Evolutionary conservation across 441 rosid species (phyloP).

Genomic region (Pelargonium citronellum): DNA sequence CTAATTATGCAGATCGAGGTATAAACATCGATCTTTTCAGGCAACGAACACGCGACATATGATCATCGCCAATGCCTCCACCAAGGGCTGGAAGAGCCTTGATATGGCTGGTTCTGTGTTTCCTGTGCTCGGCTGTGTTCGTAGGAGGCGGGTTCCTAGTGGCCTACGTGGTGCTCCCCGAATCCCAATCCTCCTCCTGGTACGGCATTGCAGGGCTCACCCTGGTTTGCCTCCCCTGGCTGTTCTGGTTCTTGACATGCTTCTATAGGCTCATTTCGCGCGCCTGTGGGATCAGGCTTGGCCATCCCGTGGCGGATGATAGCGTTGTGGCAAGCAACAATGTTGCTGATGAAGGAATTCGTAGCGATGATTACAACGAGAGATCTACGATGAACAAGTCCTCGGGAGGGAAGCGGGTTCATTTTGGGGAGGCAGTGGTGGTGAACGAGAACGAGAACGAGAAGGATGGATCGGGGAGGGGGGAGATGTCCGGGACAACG

Average conservation of each 20-base stretch:
- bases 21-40: too few relatives aligned
- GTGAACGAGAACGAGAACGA: too few relatives aligned
- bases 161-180: slow-evolving; percentile 43
- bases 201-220: slow-evolving; percentile 48
- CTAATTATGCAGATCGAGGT: too few relatives aligned
- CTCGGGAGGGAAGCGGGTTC: too few relatives aligned
- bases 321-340: too few relatives aligned
- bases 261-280: slow-evolving; percentile 57
- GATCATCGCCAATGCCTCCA: slow-evolving; percentile 45
- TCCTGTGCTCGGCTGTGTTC: slow-evolving; percentile 34
- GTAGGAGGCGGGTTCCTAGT: slow-evolving; percentile 44
- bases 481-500: too few relatives aligned
- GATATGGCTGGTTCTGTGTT: slow-evolving; percentile 40
- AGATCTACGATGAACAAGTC: too few relatives aligned
- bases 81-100: slow-evolving; percentile 36
- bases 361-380: too few relatives aligned
- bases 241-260: slow-evolving; percentile 59
- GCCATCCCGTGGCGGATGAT: slow-evolving; percentile 18
- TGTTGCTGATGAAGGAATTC: too few relatives aligned
- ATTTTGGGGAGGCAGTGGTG: too few relatives aligned
- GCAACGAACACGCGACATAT: background rate
- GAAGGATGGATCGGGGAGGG: too few relatives aligned
- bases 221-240: slow-evolving; percentile 75
- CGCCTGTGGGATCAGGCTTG: slow-evolving; percentile 47
- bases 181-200: slow-evolving; percentile 33